Evolutionary conservation across 345 rosid genomes (phyloP).

Genomic region (Populus davidiana): DNA sequence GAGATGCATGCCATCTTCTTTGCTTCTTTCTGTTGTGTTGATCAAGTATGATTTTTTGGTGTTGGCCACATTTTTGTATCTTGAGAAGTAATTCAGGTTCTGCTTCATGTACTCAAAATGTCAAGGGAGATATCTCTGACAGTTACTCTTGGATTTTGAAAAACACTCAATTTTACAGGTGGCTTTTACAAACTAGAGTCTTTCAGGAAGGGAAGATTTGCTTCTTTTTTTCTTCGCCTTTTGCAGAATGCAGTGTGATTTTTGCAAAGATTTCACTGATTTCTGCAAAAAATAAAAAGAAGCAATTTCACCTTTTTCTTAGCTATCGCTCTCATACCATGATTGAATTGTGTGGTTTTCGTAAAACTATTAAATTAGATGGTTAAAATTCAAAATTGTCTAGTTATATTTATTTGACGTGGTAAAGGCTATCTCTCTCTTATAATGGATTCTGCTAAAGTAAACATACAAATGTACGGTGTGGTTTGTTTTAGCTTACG

Average conservation of each 20-base stretch:
- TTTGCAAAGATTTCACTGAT: background rate
- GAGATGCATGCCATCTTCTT: background rate
- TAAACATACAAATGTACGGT: no score
- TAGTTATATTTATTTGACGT: no score
- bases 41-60: background rate
- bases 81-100: background rate
- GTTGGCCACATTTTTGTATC: background rate
- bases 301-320: background rate
- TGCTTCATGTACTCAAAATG: background rate
- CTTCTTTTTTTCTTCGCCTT: background rate
- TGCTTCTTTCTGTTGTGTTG: background rate
- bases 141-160: background rate
- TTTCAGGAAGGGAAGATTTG: background rate
- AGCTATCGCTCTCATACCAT: no score
- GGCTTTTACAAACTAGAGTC: background rate
- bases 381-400: no score
- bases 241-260: background rate
- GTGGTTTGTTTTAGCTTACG: no score
- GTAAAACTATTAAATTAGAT: no score
- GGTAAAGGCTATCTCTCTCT: no score
- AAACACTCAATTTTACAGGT: background rate
- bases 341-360: no score
- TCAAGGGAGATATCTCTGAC: background rate
- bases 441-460: no score
- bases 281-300: background rate